Evolutionary conservation across 805 yeast species (phyloP).

Genomic region (Aciculoconidium aculeatum): DNA sequence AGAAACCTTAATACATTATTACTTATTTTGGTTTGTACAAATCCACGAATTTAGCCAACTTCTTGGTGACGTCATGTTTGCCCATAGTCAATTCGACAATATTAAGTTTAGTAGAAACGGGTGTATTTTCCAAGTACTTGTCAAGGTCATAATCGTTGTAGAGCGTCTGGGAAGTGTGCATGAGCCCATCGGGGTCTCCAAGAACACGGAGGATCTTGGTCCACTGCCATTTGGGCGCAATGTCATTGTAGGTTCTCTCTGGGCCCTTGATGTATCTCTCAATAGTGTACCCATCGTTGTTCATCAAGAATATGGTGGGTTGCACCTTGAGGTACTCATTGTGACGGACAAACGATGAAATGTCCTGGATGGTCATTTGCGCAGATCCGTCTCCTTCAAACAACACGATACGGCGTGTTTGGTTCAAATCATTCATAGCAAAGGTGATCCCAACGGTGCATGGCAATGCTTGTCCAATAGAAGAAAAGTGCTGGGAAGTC

Average conservation of each 20-base stretch:
- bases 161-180: constrained; percentile 18
- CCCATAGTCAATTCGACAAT: constrained; percentile 21
- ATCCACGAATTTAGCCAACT: constrained; percentile 11
- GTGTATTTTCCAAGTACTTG: constrained; percentile 6
- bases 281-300: constrained; percentile 85
- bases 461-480: constrained; percentile 87
- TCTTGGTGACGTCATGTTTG: constrained; percentile 22
- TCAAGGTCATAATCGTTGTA: constrained; percentile 17
- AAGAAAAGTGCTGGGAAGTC: constrained; percentile 72
- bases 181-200: constrained; percentile 37
- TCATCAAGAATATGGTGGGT: constrained; percentile 69
- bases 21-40: no score
- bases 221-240: constrained; percentile 82
- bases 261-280: constrained; percentile 85
- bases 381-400: constrained; percentile 93
- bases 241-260: constrained; percentile 70
- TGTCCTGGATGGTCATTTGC: constrained; percentile 89
- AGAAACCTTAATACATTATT: no score
- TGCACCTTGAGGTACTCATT: constrained; percentile 30
- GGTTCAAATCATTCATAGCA: constrained; percentile 53
- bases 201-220: constrained; percentile 58
- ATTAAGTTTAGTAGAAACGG: constrained; percentile 15
- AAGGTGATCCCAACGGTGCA: constrained; percentile 77
- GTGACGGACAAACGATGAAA: constrained; percentile 56
- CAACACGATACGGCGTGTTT: constrained; percentile 53